These are phyloP conservation scores for Skeletonema potamos DNA, from an alignment of 108 stramenopile species.

Conservation along the genomic window DNA sequence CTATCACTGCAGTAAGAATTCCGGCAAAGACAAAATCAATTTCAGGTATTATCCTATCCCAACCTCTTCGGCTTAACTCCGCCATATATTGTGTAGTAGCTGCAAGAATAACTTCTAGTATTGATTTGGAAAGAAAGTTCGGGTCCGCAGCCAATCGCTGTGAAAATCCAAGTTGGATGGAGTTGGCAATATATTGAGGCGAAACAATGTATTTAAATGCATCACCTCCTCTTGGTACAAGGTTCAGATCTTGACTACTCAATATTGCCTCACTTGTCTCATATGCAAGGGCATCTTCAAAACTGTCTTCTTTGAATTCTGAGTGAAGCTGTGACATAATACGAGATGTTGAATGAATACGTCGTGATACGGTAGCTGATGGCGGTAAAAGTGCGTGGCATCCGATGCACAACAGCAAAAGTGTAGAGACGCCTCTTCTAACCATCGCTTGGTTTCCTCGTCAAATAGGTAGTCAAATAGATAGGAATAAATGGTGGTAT, in stretches of 20 bases:
- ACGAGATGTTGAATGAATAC: neutral
- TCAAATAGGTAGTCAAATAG: too few species aligned
- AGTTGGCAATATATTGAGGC: conserved; percentile 4
- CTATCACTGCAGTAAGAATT: conserved; percentile 70
- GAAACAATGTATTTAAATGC: conserved; percentile 1
- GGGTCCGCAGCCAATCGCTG: conserved; percentile 76
- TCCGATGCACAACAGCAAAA: neutral
- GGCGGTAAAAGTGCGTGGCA: neutral
- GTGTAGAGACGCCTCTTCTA: neutral
- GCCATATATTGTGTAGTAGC: conserved; percentile 71
- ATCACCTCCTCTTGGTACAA: neutral
- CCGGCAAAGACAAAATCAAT: conserved; percentile 82
- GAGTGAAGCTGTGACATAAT: neutral
- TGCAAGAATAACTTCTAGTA: conserved; percentile 66
- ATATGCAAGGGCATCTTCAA: conserved; percentile 6
- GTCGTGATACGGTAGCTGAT: neutral
- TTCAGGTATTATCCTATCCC: conserved; percentile 48
- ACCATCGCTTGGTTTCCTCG: neutral
- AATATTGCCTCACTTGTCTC: conserved; percentile 11
- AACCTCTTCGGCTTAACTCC: conserved; percentile 66
- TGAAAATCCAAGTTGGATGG: conserved; percentile 44
- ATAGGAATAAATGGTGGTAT: too few species aligned
- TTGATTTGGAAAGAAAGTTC: conserved; percentile 63
- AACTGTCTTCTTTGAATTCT: neutral
- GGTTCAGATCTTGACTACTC: neutral